Evolutionary conservation across 2,329 filamentous ascomycete genomes (phyloP).

Genomic region (Massarina eburnea): DNA sequence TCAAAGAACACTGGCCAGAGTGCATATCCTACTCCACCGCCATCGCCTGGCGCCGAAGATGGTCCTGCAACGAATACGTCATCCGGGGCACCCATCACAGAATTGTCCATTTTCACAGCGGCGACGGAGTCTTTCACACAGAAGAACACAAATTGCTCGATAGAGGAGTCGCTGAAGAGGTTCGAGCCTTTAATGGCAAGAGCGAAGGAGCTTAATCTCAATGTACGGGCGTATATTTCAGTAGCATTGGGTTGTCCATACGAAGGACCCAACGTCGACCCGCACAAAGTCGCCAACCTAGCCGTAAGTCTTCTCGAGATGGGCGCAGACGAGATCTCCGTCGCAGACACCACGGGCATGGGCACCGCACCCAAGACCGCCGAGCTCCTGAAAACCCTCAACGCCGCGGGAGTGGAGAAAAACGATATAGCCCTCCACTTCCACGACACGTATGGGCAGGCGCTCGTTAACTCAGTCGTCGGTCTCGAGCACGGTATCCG

Average conservation of each 20-base stretch:
- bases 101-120: slow-evolving; percentile 79
- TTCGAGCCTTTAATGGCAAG: slow-evolving; percentile 71
- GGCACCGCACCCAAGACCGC: slow-evolving; percentile 74
- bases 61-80: slow-evolving; percentile 48
- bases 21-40: slow-evolving; percentile 53
- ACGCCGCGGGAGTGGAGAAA: slow-evolving; percentile 66
- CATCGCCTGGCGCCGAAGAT: slow-evolving; percentile 38
- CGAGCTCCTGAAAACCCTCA: slow-evolving; percentile 65
- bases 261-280: slow-evolving; percentile 63
- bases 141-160: slow-evolving; percentile 80
- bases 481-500: slow-evolving; percentile 75
- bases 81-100: slow-evolving; percentile 45
- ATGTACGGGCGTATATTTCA: slow-evolving; percentile 76
- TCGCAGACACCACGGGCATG: slow-evolving; percentile 90
- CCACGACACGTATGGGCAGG: slow-evolving; percentile 86
- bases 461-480: slow-evolving; percentile 78
- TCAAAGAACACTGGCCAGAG: slow-evolving; percentile 44
- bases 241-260: slow-evolving; percentile 76
- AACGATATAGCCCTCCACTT: slow-evolving; percentile 81
- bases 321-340: slow-evolving; percentile 86
- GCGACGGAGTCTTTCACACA: slow-evolving; percentile 80
- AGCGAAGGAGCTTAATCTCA: slow-evolving; percentile 65
- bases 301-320: slow-evolving; percentile 72
- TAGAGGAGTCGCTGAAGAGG: slow-evolving; percentile 69
- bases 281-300: slow-evolving; percentile 62